These are phyloP conservation scores for Tuber borchii DNA, from an alignment of 495 filamentous ascomycete genomes.

Conservation along the genomic window DNA sequence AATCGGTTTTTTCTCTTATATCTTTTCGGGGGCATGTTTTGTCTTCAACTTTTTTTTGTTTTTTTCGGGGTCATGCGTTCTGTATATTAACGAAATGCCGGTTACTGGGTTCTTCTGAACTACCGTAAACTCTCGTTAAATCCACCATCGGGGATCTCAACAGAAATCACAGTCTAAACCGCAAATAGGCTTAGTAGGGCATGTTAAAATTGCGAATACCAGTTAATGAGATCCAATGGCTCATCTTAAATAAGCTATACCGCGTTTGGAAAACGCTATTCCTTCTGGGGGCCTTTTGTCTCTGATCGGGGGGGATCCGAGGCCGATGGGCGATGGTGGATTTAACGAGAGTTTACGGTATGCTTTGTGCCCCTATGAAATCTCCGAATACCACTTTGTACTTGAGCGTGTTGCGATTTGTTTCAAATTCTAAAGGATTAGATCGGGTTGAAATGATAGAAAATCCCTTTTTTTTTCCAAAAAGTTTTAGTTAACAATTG, in stretches of 20 bases:
- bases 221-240: no score
- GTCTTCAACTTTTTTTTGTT: constrained; percentile 36
- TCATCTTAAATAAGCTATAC: no score
- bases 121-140: no score
- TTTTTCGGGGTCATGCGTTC: constrained; percentile 47
- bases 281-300: no score
- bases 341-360: no score
- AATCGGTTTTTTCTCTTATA: constrained; percentile 29
- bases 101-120: constrained; percentile 7
- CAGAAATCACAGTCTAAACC: no score
- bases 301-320: no score
- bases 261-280: no score
- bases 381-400: background rate
- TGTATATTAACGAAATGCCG: constrained; percentile 50
- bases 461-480: background rate
- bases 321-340: no score
- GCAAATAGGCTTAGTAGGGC: no score
- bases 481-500: background rate
- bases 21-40: constrained; percentile 33
- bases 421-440: background rate
- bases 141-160: no score
- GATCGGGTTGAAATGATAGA: background rate
- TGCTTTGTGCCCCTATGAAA: background rate
- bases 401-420: background rate
- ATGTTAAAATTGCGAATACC: no score